A percentile compares a stretch with the other conserved stretches of the same genome.
Conservation (phyloP, 1,284 basidiomycete genomes). For the Ustilago hordei region DNA sequence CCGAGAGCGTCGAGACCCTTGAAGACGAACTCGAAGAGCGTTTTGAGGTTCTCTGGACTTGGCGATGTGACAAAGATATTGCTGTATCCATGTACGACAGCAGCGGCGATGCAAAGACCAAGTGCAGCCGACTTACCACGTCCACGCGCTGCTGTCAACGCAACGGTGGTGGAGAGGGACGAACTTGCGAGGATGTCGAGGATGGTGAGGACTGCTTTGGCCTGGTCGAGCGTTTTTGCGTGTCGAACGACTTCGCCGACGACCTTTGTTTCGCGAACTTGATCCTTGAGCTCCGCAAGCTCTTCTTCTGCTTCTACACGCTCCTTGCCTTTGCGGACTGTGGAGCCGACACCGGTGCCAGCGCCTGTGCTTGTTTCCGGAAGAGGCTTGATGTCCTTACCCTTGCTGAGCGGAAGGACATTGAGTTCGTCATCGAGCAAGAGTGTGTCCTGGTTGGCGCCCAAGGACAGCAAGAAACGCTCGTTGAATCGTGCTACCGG, state of each 20-base stretch:
- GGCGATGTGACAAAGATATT: constrained; percentile 99
- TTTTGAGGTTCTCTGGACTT: constrained; percentile 96
- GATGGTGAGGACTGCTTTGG: constrained; percentile 64
- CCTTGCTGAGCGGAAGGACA: constrained; percentile 94
- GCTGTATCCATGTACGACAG: constrained; percentile 92
- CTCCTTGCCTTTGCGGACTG: constrained; percentile 73
- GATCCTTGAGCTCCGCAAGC: constrained; percentile 84
- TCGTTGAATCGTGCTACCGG: constrained; percentile 98
- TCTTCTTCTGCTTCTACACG: constrained; percentile 74
- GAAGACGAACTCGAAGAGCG: constrained; percentile 97
- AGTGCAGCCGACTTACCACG: constrained; percentile 97
- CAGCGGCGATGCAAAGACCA: constrained; percentile 91
- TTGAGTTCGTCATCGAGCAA: constrained; percentile 98
- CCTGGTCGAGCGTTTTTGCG: constrained; percentile 91
- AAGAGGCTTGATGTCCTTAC: constrained; percentile 86
- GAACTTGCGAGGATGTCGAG: constrained; percentile 66
- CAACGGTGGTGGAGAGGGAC: constrained; percentile 89
- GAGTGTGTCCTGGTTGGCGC: constrained; percentile 85
- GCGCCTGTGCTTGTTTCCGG: constrained; percentile 72
- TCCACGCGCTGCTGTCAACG: constrained; percentile 92
- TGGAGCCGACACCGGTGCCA: constrained; percentile 58
- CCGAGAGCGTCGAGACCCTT: constrained; percentile 94
- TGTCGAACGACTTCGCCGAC: constrained; percentile 90
- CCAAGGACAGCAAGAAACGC: constrained; percentile 80
- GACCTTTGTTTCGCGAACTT: constrained; percentile 84